Percentiles rank a stretch among this genome's conserved stretches.
phyloP scores from a whole-genome alignment of 768 basidiomycete species.

The Lactarius tabidus region DNA sequence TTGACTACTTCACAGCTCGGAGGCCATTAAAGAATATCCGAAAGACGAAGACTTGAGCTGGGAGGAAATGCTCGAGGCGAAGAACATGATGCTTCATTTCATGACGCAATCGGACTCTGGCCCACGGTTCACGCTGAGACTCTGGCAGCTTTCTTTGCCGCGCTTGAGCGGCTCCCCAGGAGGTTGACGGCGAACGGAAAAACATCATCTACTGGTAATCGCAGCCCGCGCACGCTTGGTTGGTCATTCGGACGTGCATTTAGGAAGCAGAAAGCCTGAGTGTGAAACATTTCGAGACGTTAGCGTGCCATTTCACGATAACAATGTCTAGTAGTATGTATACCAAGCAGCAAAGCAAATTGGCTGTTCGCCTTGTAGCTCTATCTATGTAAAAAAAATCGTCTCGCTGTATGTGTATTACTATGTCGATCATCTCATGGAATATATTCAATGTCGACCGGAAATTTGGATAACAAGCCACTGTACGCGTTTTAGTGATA shows the following conservation, averaged over 20 bases:
- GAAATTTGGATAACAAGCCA: background rate
- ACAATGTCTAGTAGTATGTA: background rate
- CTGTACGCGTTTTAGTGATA: too few species aligned
- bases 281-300: background rate
- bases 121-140: background rate
- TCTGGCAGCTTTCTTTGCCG: background rate
- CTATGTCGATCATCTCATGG: background rate
- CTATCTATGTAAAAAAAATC: background rate
- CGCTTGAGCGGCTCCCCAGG: background rate
- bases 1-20: background rate
- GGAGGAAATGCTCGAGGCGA: too few species aligned
- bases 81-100: background rate
- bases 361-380: background rate
- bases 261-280: slow-evolving; percentile 10
- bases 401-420: background rate
- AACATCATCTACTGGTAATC: too few species aligned
- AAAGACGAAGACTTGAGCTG: background rate
- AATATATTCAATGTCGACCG: background rate
- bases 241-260: slow-evolving; percentile 16
- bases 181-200: background rate
- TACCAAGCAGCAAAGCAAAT: background rate
- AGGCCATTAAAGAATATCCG: background rate
- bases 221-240: background rate
- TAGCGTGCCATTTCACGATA: background rate
- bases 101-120: background rate